Evolutionary conservation across 2,329 filamentous ascomycete species (phyloP), one percentile per base, ranked within the genome.

Genomic region (Aspergillus ustus): DNA sequence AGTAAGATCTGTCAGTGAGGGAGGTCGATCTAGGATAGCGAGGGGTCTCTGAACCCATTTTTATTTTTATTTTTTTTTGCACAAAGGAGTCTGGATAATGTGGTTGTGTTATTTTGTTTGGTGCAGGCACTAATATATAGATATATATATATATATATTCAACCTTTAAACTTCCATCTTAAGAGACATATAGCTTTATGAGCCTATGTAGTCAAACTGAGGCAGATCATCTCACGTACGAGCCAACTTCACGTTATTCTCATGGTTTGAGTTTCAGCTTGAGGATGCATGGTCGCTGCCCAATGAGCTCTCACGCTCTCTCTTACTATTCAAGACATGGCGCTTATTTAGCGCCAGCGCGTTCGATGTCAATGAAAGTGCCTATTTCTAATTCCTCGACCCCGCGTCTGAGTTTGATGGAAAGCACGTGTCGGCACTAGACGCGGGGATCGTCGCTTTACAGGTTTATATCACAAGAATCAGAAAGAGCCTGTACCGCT

Each of bases 1-100:
- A 66, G 62, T 51, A 56, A 45, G 9, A 54, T 69, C 19, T 67
- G 67, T 51, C 15, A 40, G 15, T 49, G 8, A 17, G 15, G 17
- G 2, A 25, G 9, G 9, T 46, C 11, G 44, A n/a, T 19, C 17
- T 20, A 46, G 13, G 25, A 25, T 25, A 25, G 25, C 6, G 25
- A 25, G 25, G 11, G 44, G 6, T 25, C 7, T 20, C 19, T 4
- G 44, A 22, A 3, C 8, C 5, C 5, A 6, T 46, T 4, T 4
- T 45, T 5, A 45, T 45, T 17, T 45, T 4, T 6, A 45, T 6
- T 15, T 46, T 19, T 9, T 19, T 46, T 8, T 46, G 20, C 17
- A 46, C 5, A n/a, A 28, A 51, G 31, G 31, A 34, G 31, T 11
- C 11, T 15, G 15, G 8, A 15, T 40, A 40, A 11, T 40, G 15